These are phyloP conservation scores for Stachybotrys elegans DNA, from an alignment of 2,329 filamentous ascomycete genomes.

Conservation along the genomic window DNA sequence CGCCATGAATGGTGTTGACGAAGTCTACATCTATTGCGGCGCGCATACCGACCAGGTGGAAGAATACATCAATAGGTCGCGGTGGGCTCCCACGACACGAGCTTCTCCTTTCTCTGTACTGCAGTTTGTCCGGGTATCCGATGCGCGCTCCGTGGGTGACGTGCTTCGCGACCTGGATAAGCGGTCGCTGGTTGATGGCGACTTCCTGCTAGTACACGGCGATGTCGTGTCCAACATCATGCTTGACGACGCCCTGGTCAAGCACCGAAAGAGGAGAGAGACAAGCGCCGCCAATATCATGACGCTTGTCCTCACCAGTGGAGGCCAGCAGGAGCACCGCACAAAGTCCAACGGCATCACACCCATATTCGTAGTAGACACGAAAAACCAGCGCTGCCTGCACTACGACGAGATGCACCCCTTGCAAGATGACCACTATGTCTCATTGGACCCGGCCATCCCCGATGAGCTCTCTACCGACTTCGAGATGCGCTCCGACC, in stretches of 20 bases:
- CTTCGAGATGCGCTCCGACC: constrained; percentile 77
- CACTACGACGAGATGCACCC: constrained; percentile 91
- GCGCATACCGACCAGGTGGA: constrained; percentile 84
- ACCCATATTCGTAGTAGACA: constrained; percentile 83
- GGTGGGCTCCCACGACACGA: constrained; percentile 57
- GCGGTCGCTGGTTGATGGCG: constrained; percentile 76
- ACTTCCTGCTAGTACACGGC: constrained; percentile 89
- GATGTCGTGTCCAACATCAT: constrained; percentile 87
- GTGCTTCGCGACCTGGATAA: constrained; percentile 91
- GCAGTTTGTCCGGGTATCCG: constrained; percentile 77
- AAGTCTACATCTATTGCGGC: constrained; percentile 88
- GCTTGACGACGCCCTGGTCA: constrained; percentile 72
- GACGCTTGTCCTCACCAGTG: constrained; percentile 86
- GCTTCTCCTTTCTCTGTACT: constrained; percentile 68
- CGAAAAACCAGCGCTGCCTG: constrained; percentile 72
- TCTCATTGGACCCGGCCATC: constrained; percentile 75
- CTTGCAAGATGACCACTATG: constrained; percentile 56
- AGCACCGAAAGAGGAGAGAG: constrained; percentile 74
- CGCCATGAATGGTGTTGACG: constrained; percentile 89
- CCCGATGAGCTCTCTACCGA: constrained; percentile 64
- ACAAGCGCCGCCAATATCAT: constrained; percentile 94
- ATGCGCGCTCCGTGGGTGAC: constrained; percentile 84
- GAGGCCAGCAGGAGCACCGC: constrained; percentile 62
- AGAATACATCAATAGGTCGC: constrained; percentile 73
- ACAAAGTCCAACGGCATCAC: constrained; percentile 72